phyloP scores from a whole-genome alignment of 1,284 basidiomycete genomes.

The Boletus semigastroideus region DNA sequence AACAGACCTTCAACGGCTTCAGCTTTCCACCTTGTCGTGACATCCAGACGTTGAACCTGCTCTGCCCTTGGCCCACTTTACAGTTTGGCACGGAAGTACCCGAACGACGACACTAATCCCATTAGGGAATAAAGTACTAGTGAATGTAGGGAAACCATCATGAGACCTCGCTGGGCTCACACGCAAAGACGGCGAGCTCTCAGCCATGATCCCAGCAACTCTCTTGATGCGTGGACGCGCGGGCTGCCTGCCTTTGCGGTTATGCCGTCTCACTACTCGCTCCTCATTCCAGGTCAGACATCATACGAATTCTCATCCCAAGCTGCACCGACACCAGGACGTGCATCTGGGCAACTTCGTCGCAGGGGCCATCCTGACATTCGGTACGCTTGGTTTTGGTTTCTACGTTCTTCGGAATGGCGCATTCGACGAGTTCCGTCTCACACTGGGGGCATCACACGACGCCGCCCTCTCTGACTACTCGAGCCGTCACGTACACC shows the following conservation, averaged over 20 bases:
- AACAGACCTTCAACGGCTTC: conserved; percentile 67
- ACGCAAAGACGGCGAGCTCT: not conserved
- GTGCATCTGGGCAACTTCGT: conserved; percentile 12
- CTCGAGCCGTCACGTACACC: conserved; percentile 1
- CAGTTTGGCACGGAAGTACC: conserved; percentile 6
- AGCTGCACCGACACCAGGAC: conserved; percentile 1
- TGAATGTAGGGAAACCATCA: too few species aligned
- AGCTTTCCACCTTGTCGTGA: conserved; percentile 79
- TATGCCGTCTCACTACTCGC: not conserved
- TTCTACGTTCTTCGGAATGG: conserved; percentile 14
- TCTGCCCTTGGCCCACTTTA: not conserved
- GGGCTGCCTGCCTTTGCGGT: not conserved
- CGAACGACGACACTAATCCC: not conserved
- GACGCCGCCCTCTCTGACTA: not conserved
- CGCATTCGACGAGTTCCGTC: conserved; percentile 3
- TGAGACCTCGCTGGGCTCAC: not conserved
- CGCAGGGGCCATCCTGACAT: conserved; percentile 18
- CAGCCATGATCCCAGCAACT: not conserved
- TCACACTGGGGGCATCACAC: not conserved
- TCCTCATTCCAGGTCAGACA: conserved; percentile 6
- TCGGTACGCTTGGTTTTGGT: conserved; percentile 22
- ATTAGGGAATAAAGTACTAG: conserved; percentile 11
- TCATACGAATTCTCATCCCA: not conserved
- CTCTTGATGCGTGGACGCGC: not conserved
- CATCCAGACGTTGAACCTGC: conserved; percentile 40